Percentiles rank a stretch among this genome's conserved stretches.
These are phyloP conservation scores for Trametes coccinea DNA, from an alignment of 768 basidiomycete genomes.

Conservation along the genomic window DNA sequence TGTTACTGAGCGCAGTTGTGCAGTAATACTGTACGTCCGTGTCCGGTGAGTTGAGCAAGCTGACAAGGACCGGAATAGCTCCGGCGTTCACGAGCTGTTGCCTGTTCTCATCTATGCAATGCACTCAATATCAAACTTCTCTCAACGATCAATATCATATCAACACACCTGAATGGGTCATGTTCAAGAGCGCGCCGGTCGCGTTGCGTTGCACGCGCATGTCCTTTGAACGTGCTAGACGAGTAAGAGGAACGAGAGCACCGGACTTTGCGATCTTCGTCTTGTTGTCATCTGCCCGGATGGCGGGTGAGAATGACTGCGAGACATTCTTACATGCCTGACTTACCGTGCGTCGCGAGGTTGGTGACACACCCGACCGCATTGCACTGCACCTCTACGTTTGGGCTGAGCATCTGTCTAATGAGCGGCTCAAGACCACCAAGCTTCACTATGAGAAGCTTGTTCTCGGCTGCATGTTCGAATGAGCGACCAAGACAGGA, in stretches of 20 bases:
- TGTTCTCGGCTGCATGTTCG: slow-evolving; percentile 82
- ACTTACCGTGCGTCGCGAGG: slow-evolving; percentile 92
- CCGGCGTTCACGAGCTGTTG: slow-evolving; percentile 98
- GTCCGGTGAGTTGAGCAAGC: slow-evolving; percentile 90
- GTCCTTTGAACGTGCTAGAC: slow-evolving; percentile 95
- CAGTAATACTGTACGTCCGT: slow-evolving; percentile 99
- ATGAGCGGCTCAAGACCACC: slow-evolving; percentile 98
- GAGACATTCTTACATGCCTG: neutral
- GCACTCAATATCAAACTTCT: slow-evolving; percentile 7
- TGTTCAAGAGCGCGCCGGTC: slow-evolving; percentile 95
- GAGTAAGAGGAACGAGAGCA: slow-evolving; percentile 94
- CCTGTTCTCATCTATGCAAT: slow-evolving; percentile 85
- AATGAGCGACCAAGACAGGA: slow-evolving; percentile 19
- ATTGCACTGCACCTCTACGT: slow-evolving; percentile 99
- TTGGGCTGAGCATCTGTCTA: slow-evolving; percentile 97
- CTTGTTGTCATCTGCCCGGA: slow-evolving; percentile 92
- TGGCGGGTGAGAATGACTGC: neutral
- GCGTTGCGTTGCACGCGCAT: slow-evolving; percentile 99
- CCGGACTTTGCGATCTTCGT: slow-evolving; percentile 99
- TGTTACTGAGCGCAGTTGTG: slow-evolving; percentile 97
- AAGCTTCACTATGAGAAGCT: slow-evolving; percentile 95
- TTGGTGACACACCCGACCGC: slow-evolving; percentile 99
- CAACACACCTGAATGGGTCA: slow-evolving; percentile 93
- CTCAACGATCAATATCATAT: neutral
- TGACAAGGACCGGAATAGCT: slow-evolving; percentile 95